Base-by-base conservation (phyloP, 495 filamentous ascomycete species). In the Penicillium antarcticum region DNA sequence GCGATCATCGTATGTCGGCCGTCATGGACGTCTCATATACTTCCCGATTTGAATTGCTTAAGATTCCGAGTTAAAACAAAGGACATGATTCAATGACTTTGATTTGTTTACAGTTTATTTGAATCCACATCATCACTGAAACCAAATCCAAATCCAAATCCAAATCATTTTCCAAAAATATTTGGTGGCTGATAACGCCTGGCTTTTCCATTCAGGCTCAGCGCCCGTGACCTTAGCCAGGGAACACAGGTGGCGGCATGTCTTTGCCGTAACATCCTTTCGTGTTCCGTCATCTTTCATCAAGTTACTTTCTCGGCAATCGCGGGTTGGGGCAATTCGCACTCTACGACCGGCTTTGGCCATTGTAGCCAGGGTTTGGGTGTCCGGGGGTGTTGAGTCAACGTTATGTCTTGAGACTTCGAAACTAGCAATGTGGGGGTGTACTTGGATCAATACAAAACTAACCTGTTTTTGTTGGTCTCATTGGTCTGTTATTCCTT, bases 201-300 rank as follows among this genome's bases (percentile, higher is more conserved):
- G 16, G 21, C 3, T 7, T 1, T 33, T 19, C 29, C 33, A 24
- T 24, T n/a, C 32, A 33, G 35, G 17, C 1, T 19, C 31, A 10
- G 18, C 23, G 31, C 21, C 6, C 16, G 12, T 24, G 12, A 32
- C 17, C 7, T 16, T 49, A 38, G 34, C 38, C 47, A 49, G 37
- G 46, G 37, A 49, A 49, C 47, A 49, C 38, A 35, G 34, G 47
- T 49, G 47, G 47, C 47, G 47, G 47, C 5, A 29, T 49, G 37
- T 16, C 19, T 49, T 41, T 41, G 46, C 37, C 47, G 47, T 49
- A 35, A 49, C 47, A 33, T 29, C 37, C 5, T 8, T 32, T 42
- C 46, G 26, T 48, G 47, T 42, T 49, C 38, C 37, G 31, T 49
- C 24, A 33, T 17, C 19, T 42, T 39, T 24, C 44, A 14, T 24